These are phyloP conservation scores for Stemphylium vesicarium DNA, from an alignment of 2,329 filamentous ascomycete species.

Conservation along the genomic window DNA sequence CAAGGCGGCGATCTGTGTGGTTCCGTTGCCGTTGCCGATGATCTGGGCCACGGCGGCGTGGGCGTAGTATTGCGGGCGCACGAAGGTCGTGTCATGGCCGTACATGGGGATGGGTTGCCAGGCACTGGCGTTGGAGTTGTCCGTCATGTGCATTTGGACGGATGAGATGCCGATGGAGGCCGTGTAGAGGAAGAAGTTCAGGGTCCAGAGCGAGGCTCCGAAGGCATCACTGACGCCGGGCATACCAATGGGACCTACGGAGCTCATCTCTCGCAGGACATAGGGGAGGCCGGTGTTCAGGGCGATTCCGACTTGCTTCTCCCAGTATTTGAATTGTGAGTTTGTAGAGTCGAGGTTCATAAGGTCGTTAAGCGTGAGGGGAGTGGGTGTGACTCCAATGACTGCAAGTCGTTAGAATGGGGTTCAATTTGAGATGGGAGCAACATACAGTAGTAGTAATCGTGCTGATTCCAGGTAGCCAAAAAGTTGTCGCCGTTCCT, in stretches of 20 bases:
- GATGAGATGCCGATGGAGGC: constrained; percentile 56
- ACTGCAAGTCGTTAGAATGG: constrained; percentile 36
- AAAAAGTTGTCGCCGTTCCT: constrained; percentile 49
- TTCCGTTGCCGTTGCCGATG: constrained; percentile 56
- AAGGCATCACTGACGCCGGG: constrained; percentile 57
- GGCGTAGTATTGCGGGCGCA: constrained; percentile 59
- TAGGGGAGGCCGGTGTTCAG: constrained; percentile 54
- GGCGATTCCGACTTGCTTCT: constrained; percentile 52
- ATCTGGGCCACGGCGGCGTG: constrained; percentile 59
- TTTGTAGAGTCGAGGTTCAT: constrained; percentile 56
- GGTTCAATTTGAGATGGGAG: background rate
- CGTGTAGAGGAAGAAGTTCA: constrained; percentile 60
- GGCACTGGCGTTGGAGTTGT: constrained; percentile 58
- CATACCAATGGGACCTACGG: constrained; percentile 58
- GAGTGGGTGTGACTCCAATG: constrained; percentile 54
- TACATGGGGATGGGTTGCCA: constrained; percentile 56
- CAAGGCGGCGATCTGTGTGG: constrained; percentile 52
- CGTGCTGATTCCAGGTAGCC: constrained; percentile 60
- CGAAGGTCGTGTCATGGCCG: constrained; percentile 51
- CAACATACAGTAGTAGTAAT: constrained; percentile 58
- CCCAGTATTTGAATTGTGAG: constrained; percentile 57
- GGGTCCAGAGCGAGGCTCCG: constrained; percentile 58
- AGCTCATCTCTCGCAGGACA: constrained; percentile 60
- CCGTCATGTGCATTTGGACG: constrained; percentile 62
- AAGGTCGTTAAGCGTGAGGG: constrained; percentile 54